Conservation (phyloP, 2,329 filamentous ascomycete species). For the Talaromyces sp. region DNA sequence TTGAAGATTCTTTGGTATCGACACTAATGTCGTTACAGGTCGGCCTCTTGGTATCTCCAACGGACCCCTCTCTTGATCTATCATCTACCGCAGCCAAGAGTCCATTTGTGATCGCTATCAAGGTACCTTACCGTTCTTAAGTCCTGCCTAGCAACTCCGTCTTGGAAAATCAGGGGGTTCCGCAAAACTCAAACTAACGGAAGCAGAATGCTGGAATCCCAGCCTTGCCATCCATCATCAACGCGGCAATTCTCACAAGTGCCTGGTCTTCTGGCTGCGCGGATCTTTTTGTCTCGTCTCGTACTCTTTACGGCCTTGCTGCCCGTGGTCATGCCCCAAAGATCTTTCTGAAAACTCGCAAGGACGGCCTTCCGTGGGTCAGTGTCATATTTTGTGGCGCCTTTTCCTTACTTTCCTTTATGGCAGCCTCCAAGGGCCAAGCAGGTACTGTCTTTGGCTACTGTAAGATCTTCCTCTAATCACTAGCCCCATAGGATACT, state of each 20-base stretch:
- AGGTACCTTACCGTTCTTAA: neutral
- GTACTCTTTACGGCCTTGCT: constrained; percentile 66
- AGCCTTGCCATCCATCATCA: constrained; percentile 68
- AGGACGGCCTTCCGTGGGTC: constrained; percentile 24
- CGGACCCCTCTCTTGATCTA: constrained; percentile 23
- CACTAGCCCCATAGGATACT: neutral
- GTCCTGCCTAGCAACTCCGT: too few relatives aligned
- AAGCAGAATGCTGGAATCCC: constrained; percentile 57
- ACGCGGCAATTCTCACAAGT: constrained; percentile 73
- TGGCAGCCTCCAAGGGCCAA: constrained; percentile 23
- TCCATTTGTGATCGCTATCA: constrained; percentile 46
- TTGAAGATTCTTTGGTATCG: neutral
- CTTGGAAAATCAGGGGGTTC: neutral
- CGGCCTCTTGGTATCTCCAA: constrained; percentile 23
- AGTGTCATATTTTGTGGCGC: constrained; percentile 22
- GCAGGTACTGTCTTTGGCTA: constrained; percentile 25
- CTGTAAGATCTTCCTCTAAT: constrained; percentile 16
- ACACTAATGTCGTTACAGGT: constrained; percentile 6
- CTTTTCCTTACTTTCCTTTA: constrained; percentile 24
- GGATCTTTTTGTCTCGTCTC: constrained; percentile 70
- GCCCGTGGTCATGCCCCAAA: constrained; percentile 62
- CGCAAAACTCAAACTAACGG: neutral
- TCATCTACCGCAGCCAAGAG: constrained; percentile 52
- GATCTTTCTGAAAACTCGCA: constrained; percentile 48
- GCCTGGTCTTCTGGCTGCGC: constrained; percentile 77